Percentiles rank a stretch among this genome's conserved stretches.
These are phyloP conservation scores for Coemansia furcata DNA, from an alignment of 192 early-diverging fungal species.

Conservation along the genomic window DNA sequence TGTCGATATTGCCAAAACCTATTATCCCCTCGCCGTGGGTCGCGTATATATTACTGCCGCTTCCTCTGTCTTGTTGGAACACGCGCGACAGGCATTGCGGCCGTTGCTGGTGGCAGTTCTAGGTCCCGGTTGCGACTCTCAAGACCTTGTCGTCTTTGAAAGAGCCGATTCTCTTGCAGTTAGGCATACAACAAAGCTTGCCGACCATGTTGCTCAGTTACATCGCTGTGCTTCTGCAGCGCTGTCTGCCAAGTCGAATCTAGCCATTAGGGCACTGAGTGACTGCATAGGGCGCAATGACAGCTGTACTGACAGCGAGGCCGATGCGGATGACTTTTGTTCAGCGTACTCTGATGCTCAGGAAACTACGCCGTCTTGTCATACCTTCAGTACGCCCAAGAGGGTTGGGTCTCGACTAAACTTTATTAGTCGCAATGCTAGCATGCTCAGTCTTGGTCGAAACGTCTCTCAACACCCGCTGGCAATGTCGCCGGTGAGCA, in stretches of 20 bases:
- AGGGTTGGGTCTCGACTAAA: conserved; percentile 14
- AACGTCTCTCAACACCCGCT: background rate
- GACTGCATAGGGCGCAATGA: conserved; percentile 7
- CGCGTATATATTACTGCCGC: conserved; percentile 38
- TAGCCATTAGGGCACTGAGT: background rate
- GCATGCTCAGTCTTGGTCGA: background rate
- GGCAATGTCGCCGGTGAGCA: conserved; percentile 9
- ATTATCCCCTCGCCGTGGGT: conserved; percentile 24
- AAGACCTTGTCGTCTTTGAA: background rate
- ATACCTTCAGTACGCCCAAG: background rate
- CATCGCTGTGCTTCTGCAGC: background rate
- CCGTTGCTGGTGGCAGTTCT: conserved; percentile 14
- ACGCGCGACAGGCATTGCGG: conserved; percentile 28
- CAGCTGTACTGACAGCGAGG: conserved; percentile 10
- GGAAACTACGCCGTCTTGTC: background rate
- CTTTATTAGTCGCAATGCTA: background rate
- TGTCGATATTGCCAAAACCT: conserved; percentile 11
- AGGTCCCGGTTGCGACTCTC: background rate
- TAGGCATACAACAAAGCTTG: background rate
- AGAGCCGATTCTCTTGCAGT: background rate
- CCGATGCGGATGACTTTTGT: conserved; percentile 33
- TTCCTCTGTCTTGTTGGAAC: conserved; percentile 42
- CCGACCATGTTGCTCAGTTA: background rate
- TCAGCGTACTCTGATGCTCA: conserved; percentile 29
- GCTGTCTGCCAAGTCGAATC: background rate